Evolutionary conservation across 2,329 filamentous ascomycete genomes (phyloP).

Genomic region (Passalora sequoiae): DNA sequence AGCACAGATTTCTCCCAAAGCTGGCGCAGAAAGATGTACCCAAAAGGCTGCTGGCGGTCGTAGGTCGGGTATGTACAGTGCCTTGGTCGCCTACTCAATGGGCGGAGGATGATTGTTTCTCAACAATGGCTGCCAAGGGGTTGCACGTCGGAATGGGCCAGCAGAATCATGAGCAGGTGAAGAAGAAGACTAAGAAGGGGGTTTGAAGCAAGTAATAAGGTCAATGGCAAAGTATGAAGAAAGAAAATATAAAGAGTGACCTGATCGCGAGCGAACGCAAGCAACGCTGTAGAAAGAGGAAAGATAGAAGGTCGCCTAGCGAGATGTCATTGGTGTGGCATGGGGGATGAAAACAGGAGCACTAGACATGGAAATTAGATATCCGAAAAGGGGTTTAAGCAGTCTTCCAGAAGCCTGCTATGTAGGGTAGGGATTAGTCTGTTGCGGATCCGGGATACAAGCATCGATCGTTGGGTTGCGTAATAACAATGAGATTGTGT

Average conservation of each 20-base stretch:
- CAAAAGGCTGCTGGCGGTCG: too few relatives aligned
- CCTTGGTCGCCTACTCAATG: too few relatives aligned
- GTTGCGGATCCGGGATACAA: too few relatives aligned
- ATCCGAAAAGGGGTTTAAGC: slow-evolving; percentile 17
- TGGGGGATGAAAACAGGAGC: slow-evolving; percentile 24
- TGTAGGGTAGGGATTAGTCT: slow-evolving; percentile 15
- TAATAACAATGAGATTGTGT: too few relatives aligned
- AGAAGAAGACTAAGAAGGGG: slow-evolving; percentile 9
- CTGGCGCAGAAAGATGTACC: too few relatives aligned
- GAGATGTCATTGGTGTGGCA: slow-evolving; percentile 26
- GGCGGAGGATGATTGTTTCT: too few relatives aligned
- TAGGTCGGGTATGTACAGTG: too few relatives aligned
- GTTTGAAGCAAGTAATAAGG: slow-evolving; percentile 15
- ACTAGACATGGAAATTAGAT: slow-evolving; percentile 22
- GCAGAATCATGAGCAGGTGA: too few relatives aligned
- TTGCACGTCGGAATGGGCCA: too few relatives aligned
- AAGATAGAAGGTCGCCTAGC: slow-evolving; percentile 16
- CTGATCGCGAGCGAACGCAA: slow-evolving; percentile 18
- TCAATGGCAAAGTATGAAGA: slow-evolving; percentile 20
- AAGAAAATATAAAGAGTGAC: slow-evolving; percentile 23
- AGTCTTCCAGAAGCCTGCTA: slow-evolving; percentile 17
- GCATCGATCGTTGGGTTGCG: too few relatives aligned
- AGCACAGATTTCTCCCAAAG: too few relatives aligned
- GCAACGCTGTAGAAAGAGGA: slow-evolving; percentile 26
- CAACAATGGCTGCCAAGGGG: too few relatives aligned